Evolutionary conservation across 2,329 filamentous ascomycete genomes (phyloP), one percentile per base, ranked within the genome.

Genomic region (Sclerotinia nivalis): DNA sequence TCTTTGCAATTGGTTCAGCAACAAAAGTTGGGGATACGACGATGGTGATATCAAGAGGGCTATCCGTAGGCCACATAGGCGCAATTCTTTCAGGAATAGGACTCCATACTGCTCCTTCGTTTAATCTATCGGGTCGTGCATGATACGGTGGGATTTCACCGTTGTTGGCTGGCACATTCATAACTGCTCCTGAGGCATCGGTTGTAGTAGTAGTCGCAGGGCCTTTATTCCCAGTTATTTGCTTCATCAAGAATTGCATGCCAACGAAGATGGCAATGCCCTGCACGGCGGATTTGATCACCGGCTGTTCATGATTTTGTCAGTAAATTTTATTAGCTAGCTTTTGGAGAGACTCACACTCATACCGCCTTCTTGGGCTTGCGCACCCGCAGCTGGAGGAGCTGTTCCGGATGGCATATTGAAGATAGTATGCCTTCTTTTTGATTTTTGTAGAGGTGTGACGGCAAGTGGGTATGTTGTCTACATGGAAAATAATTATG

Each of bases 31-130:
- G 87, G 61, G 93, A 95, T 69, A 98, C 87, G 75, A 95, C 96
- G 78, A 99, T 87, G 74, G 88, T 84, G 75, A 99, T 88, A 80
- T 99, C 96, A 74, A 99, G 81, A 71, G 87, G 83, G 76, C 88
- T 92, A 78, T 96, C 88, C 61, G 86, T 83, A 2, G 92, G 89
- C 96, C 96, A 99, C 77, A 98, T 93, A 31, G 96, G 94, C 50
- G 91, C 91, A 72, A 97, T 84, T 69, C 85, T 86, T 74, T 89
- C 85, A 1, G 93, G 93, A 25, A 93, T 81, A 0, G 81, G 80
- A 75, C 85, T 91, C 79, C 89, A 90, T 65, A 84, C 81, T 31
- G 89, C 89, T 74, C 87, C 88, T 71, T 88, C 84, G 81, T 89
- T 79, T 77, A 89, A 82, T 71, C 80, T 78, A 71, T 83, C 80